Evolutionary conservation across 1,284 basidiomycete species (phyloP).

Genomic region (Rhodotorula sp.): DNA sequence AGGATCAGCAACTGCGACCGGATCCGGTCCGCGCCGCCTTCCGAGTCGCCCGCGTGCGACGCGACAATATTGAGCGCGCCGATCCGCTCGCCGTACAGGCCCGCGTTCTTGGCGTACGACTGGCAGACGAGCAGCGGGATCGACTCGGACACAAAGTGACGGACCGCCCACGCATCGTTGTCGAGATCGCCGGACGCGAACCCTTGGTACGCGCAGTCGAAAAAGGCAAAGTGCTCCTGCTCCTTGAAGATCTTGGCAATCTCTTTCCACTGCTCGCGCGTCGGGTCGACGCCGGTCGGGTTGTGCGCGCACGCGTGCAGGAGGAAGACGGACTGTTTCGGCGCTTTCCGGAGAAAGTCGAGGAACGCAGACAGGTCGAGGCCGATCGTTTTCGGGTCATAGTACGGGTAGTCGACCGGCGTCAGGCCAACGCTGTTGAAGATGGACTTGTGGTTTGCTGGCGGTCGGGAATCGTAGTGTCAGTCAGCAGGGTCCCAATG

Average conservation of each 20-base stretch:
- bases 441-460: constrained; percentile 88
- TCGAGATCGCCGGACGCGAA: constrained; percentile 79
- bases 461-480: not conserved
- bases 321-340: constrained; percentile 76
- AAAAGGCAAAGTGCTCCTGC: constrained; percentile 84
- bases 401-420: constrained; percentile 81
- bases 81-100: constrained; percentile 85
- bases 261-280: constrained; percentile 78
- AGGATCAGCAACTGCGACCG: constrained; percentile 82
- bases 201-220: constrained; percentile 88
- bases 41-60: constrained; percentile 51
- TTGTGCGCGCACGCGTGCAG: constrained; percentile 87
- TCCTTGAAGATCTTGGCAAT: constrained; percentile 72
- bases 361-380: constrained; percentile 79
- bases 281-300: constrained; percentile 94
- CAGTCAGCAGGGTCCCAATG: not conserved
- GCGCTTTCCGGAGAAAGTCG: constrained; percentile 62
- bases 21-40: constrained; percentile 67
- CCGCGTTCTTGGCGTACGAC: constrained; percentile 96
- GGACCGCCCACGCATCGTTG: constrained; percentile 89
- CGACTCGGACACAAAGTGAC: constrained; percentile 74
- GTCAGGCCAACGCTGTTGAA: constrained; percentile 78
- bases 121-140: constrained; percentile 86
- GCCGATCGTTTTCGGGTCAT: constrained; percentile 83
- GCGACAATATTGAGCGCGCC: constrained; percentile 75